Evolutionary conservation across 345 rosid species (phyloP).

Genomic region (Arabis alpina): DNA sequence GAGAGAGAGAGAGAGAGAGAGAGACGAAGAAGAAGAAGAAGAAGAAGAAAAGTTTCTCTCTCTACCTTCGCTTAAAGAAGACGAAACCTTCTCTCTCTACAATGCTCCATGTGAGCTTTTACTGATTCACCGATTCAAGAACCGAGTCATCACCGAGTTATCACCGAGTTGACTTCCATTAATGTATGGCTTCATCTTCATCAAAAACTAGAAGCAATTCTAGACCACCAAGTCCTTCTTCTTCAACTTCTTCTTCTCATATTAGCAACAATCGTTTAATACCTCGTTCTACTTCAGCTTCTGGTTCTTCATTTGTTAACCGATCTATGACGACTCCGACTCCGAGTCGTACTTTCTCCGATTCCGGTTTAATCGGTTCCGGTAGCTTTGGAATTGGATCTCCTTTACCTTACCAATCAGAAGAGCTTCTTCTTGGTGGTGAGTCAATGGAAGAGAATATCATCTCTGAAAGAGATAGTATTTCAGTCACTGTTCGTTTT

Average conservation of each 20-base stretch:
- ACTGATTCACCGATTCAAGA: conserved; percentile 50
- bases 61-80: conserved; percentile 71
- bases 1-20: conserved; percentile 19
- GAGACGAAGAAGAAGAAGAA: conserved; percentile 12
- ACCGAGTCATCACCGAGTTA: conserved; percentile 48
- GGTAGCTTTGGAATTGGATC: conserved; percentile 49
- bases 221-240: conserved; percentile 75
- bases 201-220: conserved; percentile 89
- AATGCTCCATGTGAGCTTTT: conserved; percentile 76
- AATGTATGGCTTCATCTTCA: conserved; percentile 74
- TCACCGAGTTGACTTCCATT: conserved; percentile 44
- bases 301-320: conserved; percentile 58
- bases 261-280: conserved; percentile 49
- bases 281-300: conserved; percentile 80
- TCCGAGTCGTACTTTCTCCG: conserved; percentile 57
- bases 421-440: conserved; percentile 66
- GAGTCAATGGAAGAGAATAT: conserved; percentile 67
- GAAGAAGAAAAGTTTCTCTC: conserved; percentile 31
- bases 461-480: conserved; percentile 81
- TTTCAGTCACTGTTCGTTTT: conserved; percentile 96
- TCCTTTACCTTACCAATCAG: conserved; percentile 64
- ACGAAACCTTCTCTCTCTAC: conserved; percentile 56
- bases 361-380: conserved; percentile 52
- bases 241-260: conserved; percentile 71
- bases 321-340: conserved; percentile 92